Evolutionary conservation across 2,329 filamentous ascomycete genomes (phyloP).

Genomic region (Stagonosporopsis vannaccii): DNA sequence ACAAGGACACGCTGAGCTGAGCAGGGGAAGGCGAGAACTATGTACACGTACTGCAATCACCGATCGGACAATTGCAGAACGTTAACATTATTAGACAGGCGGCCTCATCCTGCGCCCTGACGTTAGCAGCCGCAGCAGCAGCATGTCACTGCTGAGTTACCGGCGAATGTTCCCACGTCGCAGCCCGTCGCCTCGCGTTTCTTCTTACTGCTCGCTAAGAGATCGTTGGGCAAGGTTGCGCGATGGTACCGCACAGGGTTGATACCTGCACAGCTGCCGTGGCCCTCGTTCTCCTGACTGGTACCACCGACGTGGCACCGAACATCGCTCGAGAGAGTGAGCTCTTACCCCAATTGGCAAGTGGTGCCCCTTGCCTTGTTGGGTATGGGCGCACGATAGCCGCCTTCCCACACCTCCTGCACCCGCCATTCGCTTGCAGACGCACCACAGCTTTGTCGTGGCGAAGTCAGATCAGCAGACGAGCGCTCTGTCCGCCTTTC

Average conservation of each 20-base stretch:
- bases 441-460: constrained; percentile 8
- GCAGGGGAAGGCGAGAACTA: constrained; percentile 8
- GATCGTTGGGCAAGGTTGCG: constrained; percentile 7
- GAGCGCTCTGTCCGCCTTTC: not conserved
- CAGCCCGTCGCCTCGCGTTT: constrained; percentile 14
- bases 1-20: not conserved
- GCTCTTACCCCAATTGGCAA: constrained; percentile 9
- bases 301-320: constrained; percentile 15
- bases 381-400: constrained; percentile 3
- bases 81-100: not conserved
- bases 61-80: constrained; percentile 1
- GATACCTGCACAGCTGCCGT: not conserved
- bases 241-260: not conserved
- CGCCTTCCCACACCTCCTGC: constrained; percentile 1
- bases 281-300: constrained; percentile 2
- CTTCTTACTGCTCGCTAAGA: constrained; percentile 3
- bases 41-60: constrained; percentile 2
- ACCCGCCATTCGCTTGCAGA: constrained; percentile 7
- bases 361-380: constrained; percentile 14
- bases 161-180: not conserved
- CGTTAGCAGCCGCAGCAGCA: not conserved
- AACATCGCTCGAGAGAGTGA: not conserved
- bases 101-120: not conserved
- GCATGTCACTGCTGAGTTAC: constrained; percentile 1
- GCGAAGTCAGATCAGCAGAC: constrained; percentile 14